Percentiles rank a stretch among this genome's conserved stretches.
phyloP scores from a whole-genome alignment of 2,329 filamentous ascomycete genomes.

The Cytospora piceae region DNA sequence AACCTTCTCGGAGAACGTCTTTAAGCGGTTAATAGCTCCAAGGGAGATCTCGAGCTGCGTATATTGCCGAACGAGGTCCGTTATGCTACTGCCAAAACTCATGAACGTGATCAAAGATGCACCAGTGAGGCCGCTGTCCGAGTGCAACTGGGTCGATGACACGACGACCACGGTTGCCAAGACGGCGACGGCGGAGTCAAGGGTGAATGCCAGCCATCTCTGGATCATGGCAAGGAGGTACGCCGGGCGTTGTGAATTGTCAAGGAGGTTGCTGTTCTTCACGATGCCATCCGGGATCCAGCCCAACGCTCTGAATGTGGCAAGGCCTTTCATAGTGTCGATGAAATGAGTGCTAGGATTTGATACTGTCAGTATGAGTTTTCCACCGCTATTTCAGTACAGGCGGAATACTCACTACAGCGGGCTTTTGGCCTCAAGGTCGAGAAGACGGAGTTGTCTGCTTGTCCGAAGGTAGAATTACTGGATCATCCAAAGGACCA shows the following conservation, averaged over 20 bases:
- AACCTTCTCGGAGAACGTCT: constrained; percentile 37
- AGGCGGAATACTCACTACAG: constrained; percentile 49
- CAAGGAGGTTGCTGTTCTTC: constrained; percentile 52
- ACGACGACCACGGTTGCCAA: constrained; percentile 53
- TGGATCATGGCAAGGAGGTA: constrained; percentile 63
- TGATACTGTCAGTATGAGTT: neutral
- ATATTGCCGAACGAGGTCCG: constrained; percentile 40
- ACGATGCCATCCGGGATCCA: constrained; percentile 52
- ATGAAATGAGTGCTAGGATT: constrained; percentile 52
- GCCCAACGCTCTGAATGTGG: constrained; percentile 60
- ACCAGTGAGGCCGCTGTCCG: constrained; percentile 44
- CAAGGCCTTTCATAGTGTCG: constrained; percentile 58
- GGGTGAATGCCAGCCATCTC: constrained; percentile 57
- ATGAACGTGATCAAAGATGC: constrained; percentile 46
- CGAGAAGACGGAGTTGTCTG: constrained; percentile 61
- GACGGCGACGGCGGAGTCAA: constrained; percentile 53
- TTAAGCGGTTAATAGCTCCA: constrained; percentile 43
- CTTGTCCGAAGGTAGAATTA: constrained; percentile 64
- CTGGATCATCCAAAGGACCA: constrained; percentile 54
- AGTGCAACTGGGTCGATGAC: constrained; percentile 49
- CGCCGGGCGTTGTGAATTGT: constrained; percentile 59
- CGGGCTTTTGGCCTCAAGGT: constrained; percentile 64
- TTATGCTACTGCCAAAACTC: constrained; percentile 40
- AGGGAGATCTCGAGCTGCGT: constrained; percentile 42
- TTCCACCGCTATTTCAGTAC: neutral